A percentile compares a stretch with the other conserved stretches of the same genome.
Evolutionary conservation across 2,329 filamentous ascomycete genomes (phyloP).

Genomic region (Ceratocystis cacaofunesta): DNA sequence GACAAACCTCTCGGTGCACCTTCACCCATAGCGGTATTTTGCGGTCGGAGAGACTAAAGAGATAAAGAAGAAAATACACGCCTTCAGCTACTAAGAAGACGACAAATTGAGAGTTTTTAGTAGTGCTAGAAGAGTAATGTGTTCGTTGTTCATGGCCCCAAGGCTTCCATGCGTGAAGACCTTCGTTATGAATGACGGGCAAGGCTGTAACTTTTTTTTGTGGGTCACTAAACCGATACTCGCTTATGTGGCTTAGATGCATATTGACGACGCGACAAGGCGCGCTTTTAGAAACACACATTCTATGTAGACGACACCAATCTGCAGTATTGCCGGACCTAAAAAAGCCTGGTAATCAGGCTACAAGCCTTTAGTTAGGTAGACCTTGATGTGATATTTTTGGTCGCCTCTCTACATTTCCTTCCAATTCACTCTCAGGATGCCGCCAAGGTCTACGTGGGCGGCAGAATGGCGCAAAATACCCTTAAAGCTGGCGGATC

Average conservation of each 20-base stretch:
- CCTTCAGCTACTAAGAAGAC: neutral
- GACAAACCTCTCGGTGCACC: conserved; percentile 25
- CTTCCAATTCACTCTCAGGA: conserved; percentile 7
- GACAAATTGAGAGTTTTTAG: neutral
- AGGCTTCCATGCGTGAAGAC: neutral
- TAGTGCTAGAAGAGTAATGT: neutral
- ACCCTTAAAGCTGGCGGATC: conserved; percentile 65
- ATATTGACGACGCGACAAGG: conserved; percentile 10
- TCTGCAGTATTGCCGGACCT: neutral
- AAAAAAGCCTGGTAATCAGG: neutral
- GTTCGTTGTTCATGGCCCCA: neutral
- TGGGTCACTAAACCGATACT: conserved; percentile 10
- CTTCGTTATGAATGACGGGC: conserved; percentile 5
- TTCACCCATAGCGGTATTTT: conserved; percentile 52
- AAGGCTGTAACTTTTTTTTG: conserved; percentile 17
- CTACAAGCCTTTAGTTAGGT: neutral
- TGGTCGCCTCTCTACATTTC: neutral
- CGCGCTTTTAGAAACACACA: neutral
- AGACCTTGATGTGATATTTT: conserved; percentile 3
- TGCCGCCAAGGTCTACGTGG: conserved; percentile 6
- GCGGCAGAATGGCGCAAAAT: conserved; percentile 57
- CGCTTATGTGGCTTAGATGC: conserved; percentile 6
- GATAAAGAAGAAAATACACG: neutral
- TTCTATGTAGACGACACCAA: neutral
- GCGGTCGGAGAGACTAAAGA: neutral